These are phyloP conservation scores for Coniochaeta hoffmannii DNA, from an alignment of 2,329 filamentous ascomycete genomes.

Conservation along the genomic window DNA sequence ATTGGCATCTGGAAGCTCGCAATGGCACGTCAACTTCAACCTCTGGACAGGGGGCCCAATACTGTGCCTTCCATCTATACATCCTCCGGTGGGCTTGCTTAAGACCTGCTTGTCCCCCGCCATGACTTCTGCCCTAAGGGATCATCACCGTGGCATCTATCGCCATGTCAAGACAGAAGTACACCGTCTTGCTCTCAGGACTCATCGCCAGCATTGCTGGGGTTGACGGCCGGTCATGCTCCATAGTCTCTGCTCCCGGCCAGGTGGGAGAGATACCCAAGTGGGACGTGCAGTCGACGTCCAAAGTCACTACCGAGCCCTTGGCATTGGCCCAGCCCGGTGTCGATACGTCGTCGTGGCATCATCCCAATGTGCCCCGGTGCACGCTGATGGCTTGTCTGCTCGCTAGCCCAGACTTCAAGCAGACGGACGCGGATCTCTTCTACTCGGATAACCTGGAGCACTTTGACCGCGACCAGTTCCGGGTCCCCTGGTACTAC, in stretches of 20 bases:
- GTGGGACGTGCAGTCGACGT: conserved; percentile 43
- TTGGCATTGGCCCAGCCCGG: conserved; percentile 31
- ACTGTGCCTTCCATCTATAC: background rate
- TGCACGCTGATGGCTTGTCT: conserved; percentile 52
- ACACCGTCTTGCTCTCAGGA: background rate
- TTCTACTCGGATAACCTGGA: conserved; percentile 46
- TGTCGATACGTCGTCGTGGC: conserved; percentile 41
- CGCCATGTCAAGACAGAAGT: background rate
- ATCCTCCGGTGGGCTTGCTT: background rate
- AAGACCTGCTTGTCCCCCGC: background rate
- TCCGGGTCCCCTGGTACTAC: conserved; percentile 51
- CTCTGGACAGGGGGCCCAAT: background rate
- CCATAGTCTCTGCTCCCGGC: conserved; percentile 18
- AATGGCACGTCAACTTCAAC: background rate
- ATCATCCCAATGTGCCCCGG: conserved; percentile 34
- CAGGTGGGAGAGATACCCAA: conserved; percentile 26
- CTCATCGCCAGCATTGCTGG: background rate
- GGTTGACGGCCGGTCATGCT: background rate
- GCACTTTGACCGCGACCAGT: conserved; percentile 34
- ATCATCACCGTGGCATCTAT: background rate
- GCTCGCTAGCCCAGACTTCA: conserved; percentile 32
- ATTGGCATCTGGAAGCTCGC: background rate
- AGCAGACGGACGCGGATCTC: conserved; percentile 43
- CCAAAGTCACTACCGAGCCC: conserved; percentile 26
- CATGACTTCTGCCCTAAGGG: background rate